These are phyloP conservation scores for Alternaria panax DNA, from an alignment of 2,329 filamentous ascomycete genomes.

Conservation along the genomic window DNA sequence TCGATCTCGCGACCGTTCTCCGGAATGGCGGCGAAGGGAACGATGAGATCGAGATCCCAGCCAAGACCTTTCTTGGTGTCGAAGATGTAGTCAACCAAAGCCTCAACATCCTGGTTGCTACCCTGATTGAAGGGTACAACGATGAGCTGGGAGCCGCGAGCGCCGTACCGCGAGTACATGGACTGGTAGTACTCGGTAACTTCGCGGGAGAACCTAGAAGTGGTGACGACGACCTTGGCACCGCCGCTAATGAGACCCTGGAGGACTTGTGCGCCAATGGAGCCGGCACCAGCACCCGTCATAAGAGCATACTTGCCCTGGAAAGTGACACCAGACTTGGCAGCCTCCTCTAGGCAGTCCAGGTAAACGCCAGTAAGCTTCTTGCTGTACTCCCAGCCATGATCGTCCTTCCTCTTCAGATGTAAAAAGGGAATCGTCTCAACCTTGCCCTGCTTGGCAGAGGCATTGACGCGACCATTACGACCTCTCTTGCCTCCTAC, in stretches of 20 bases:
- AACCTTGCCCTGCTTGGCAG: slow-evolving; percentile 81
- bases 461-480: slow-evolving; percentile 60
- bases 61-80: slow-evolving; percentile 94
- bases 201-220: slow-evolving; percentile 92
- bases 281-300: slow-evolving; percentile 97
- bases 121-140: slow-evolving; percentile 99
- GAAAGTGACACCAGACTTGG: slow-evolving; percentile 86
- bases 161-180: slow-evolving; percentile 95
- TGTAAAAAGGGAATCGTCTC: slow-evolving; percentile 98
- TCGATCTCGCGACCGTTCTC: slow-evolving; percentile 98
- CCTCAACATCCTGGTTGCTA: slow-evolving; percentile 97
- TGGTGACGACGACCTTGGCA: slow-evolving; percentile 95
- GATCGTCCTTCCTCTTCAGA: slow-evolving; percentile 89
- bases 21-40: slow-evolving; percentile 96
- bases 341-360: slow-evolving; percentile 88
- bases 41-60: slow-evolving; percentile 96
- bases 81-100: slow-evolving; percentile 94
- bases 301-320: slow-evolving; percentile 95
- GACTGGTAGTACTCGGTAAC: slow-evolving; percentile 99
- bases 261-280: slow-evolving; percentile 95
- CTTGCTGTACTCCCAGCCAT: slow-evolving; percentile 99
- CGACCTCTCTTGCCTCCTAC: slow-evolving; percentile 65
- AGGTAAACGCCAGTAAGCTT: slow-evolving; percentile 94
- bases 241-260: slow-evolving; percentile 96
- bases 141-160: slow-evolving; percentile 92